Evolutionary conservation across 306 rosid genomes (phyloP), one percentile per base, ranked within the genome.

Genomic region (Quercus gilva): DNA sequence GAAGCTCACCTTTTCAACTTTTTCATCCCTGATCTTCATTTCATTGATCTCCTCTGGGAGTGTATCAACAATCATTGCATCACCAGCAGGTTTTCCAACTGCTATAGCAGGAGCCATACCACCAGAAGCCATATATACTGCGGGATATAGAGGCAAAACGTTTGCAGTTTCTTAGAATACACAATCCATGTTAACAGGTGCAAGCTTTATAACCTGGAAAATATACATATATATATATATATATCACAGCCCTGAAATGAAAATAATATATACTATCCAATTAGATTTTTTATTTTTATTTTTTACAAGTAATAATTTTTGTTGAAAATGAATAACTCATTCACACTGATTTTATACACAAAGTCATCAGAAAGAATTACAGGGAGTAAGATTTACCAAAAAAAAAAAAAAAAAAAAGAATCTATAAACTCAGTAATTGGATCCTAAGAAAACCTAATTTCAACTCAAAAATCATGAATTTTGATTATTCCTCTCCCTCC

Each of bases 11-110:
- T 41, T 73, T 73, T 72, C 73, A 59, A 83, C 88, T 84, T 86
- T 90, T 35, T 88, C 94, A 76, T 90, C 92, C 79, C 79, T 88
- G 77, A 90, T 88, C 86, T 88, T 90, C 94, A 90, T 88, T 76
- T 86, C 94, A 69, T 83, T 88, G 41, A 88, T 86, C 53, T 72
- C 92, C 81, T 88, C 90, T 4, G 92, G 89, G 14, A 88, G 82
- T 77, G 77, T 88, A 75, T 86, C 92, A 59, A 84, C 85, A 25
- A 83, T 80, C 74, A 76, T 73, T 3, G 82, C 28, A 23, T 23
- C 74, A 11, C 81, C 80, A 21, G 76, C 56, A 23, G 74, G 83
- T 78, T 84, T 89, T 35, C 75, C 87, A 60, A 80, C 83, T 52
- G 79, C 63, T 4, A 80, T 55, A 72, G 75, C 79, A 28, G 51